phyloP scores from a whole-genome alignment of 169 alveolate genomes.

The Cryptosporidium parvum region DNA sequence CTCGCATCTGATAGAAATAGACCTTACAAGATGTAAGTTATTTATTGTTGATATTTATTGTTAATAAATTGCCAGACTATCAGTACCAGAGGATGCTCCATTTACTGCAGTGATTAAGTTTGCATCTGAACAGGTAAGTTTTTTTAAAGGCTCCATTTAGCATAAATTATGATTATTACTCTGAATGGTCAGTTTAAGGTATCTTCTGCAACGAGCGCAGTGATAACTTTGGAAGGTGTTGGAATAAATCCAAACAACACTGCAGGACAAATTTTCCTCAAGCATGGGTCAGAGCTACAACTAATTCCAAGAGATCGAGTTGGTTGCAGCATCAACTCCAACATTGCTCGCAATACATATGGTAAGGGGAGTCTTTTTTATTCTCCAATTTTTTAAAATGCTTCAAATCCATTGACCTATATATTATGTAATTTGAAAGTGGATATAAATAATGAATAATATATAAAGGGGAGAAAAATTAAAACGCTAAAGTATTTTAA shows the following conservation, averaged over 20 bases:
- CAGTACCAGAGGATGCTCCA: slow-evolving; percentile 91
- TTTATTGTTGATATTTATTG: background rate
- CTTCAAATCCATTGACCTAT: background rate
- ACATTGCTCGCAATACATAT: background rate
- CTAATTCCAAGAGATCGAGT: slow-evolving; percentile 93
- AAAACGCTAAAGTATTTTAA: background rate
- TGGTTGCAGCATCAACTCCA: slow-evolving; percentile 75
- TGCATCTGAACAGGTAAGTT: slow-evolving; percentile 83
- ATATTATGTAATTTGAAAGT: background rate
- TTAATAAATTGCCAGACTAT: slow-evolving; percentile 34
- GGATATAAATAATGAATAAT: background rate
- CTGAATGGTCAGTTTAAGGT: slow-evolving; percentile 84
- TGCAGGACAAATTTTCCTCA: slow-evolving; percentile 89
- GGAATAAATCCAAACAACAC: slow-evolving; percentile 90
- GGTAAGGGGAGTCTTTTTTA: too few relatives aligned
- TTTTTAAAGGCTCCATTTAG: slow-evolving; percentile 47
- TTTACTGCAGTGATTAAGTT: slow-evolving; percentile 87
- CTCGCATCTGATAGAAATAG: slow-evolving; percentile 51
- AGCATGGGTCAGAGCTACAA: slow-evolving; percentile 91
- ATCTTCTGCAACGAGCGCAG: slow-evolving; percentile 89
- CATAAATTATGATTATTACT: background rate
- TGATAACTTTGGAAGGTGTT: slow-evolving; percentile 89
- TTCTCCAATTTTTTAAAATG: too few relatives aligned
- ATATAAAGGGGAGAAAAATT: background rate
- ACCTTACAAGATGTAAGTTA: slow-evolving; percentile 62